Base-by-base conservation (phyloP, 345 rosid species). In the Euphorbia peplus region DNA sequence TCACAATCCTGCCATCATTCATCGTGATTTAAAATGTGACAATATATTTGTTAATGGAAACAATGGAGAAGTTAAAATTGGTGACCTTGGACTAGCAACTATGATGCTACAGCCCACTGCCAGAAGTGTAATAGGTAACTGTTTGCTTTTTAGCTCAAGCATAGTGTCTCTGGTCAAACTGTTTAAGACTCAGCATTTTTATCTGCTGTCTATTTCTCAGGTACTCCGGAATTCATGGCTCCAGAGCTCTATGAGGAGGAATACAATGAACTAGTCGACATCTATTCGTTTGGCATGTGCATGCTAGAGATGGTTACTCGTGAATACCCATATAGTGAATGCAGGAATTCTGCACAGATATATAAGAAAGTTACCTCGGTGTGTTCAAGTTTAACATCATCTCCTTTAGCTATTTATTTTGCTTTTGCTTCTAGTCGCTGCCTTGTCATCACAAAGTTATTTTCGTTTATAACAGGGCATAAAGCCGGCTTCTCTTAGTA, bases 201-300 rank as follows among this genome's bases (percentile, higher is more conserved):
- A 58, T 22, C 24, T 65, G 41, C 47, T 68, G 1, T 69, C n/a
- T 28, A 19, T 72, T 68, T 2, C 64, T 32, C 68, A 67, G 98
- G 98, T 28, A 92, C 96, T 68, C 96, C 98, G 29, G 98, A 88
- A 63, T 92, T 87, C 87, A 92, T 92, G 98, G 95, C 99, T 18
- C 99, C 98, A 1, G 99, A 95, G 73, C 78, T 95, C 24, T 95
- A 95, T 52, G 98, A 91, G 61, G 99, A 95, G 82, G 87, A 90
- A n/a, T 95, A 95, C 79, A 83, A 88, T 60, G 90, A 95, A 79
- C 95, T 95, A 11, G 97, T 91, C 0, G 99, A 91, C 68, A 76
- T 95, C 50, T 95, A 95, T 65, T 86, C 99, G 8, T 95, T 95
- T 46, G 99, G 99, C 66, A 88, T 95, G 99, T 91, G 99, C 63